Percentiles rank a stretch among this genome's conserved stretches.
phyloP scores from a whole-genome alignment of 2,329 filamentous ascomycete genomes.

The Taxawa tesnikishii region DNA sequence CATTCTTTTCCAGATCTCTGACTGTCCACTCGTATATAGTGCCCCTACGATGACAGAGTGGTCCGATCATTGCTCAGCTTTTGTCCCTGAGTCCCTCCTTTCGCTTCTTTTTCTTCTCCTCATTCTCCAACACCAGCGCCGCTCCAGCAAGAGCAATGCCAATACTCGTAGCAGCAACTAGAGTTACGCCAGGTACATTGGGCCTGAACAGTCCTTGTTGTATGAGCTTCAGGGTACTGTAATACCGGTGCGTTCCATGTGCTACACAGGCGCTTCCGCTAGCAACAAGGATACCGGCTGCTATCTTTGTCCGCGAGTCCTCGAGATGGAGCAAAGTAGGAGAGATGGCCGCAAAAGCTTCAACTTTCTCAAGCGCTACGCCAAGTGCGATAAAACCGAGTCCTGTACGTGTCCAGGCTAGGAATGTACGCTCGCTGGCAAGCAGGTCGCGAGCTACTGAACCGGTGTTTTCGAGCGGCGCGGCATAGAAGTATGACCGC shows the following conservation, averaged over 20 bases:
- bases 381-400: slow-evolving; percentile 41
- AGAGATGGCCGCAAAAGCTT: slow-evolving; percentile 20
- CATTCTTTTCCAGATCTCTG: too few relatives aligned
- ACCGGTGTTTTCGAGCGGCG: slow-evolving; percentile 29
- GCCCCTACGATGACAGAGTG: too few relatives aligned
- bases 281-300: slow-evolving; percentile 26
- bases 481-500: neutral
- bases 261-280: slow-evolving; percentile 33
- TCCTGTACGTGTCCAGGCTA: slow-evolving; percentile 40
- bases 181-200: slow-evolving; percentile 17
- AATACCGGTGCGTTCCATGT: slow-evolving; percentile 37
- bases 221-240: slow-evolving; percentile 28
- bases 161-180: slow-evolving; percentile 17
- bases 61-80: too few relatives aligned
- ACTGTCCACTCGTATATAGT: too few relatives aligned
- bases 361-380: slow-evolving; percentile 38
- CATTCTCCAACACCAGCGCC: slow-evolving; percentile 16
- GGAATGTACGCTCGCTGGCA: slow-evolving; percentile 41
- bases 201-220: slow-evolving; percentile 32
- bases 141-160: slow-evolving; percentile 18
- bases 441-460: slow-evolving; percentile 41
- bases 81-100: too few relatives aligned
- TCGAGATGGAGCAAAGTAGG: slow-evolving; percentile 16
- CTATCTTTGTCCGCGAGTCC: slow-evolving; percentile 18
- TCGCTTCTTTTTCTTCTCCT: slow-evolving; percentile 4